phyloP scores from a whole-genome alignment of 2,329 filamentous ascomycete species.

The Ophiostoma montium region DNA sequence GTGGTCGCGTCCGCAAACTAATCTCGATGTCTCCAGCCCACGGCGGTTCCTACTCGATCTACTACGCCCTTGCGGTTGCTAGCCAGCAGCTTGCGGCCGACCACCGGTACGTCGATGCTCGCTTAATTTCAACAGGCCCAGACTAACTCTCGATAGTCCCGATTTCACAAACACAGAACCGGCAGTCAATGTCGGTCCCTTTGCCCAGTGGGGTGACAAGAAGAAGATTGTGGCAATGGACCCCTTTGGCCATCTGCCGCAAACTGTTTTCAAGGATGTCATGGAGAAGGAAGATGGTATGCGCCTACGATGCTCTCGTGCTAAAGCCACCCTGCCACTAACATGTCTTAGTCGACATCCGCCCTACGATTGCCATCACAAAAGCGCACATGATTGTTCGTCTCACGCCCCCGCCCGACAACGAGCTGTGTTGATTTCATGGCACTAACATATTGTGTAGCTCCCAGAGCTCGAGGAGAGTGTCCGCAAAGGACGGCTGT shows the following conservation, averaged over 20 bases:
- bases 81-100: constrained; percentile 76
- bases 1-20: constrained; percentile 15
- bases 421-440: not conserved
- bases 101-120: constrained; percentile 35
- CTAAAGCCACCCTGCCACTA: not conserved
- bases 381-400: constrained; percentile 67
- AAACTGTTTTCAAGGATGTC: constrained; percentile 67
- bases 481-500: constrained; percentile 64
- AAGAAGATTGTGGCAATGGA: constrained; percentile 98
- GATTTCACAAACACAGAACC: constrained; percentile 69
- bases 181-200: constrained; percentile 76
- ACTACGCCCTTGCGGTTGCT: constrained; percentile 84
- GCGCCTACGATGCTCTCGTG: constrained; percentile 7
- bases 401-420: not conserved
- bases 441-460: constrained; percentile 17
- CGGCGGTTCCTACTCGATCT: constrained; percentile 90
- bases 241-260: constrained; percentile 75
- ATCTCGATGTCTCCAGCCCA: constrained; percentile 16
- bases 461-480: constrained; percentile 89
- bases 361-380: constrained; percentile 83
- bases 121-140: not conserved
- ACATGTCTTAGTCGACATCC: constrained; percentile 50
- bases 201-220: constrained; percentile 74
- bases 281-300: constrained; percentile 60
- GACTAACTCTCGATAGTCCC: constrained; percentile 24